Percentiles rank a stretch among this genome's conserved stretches.
Conservation (phyloP, 768 basidiomycete genomes). For the Cyclocybe aegerita region DNA sequence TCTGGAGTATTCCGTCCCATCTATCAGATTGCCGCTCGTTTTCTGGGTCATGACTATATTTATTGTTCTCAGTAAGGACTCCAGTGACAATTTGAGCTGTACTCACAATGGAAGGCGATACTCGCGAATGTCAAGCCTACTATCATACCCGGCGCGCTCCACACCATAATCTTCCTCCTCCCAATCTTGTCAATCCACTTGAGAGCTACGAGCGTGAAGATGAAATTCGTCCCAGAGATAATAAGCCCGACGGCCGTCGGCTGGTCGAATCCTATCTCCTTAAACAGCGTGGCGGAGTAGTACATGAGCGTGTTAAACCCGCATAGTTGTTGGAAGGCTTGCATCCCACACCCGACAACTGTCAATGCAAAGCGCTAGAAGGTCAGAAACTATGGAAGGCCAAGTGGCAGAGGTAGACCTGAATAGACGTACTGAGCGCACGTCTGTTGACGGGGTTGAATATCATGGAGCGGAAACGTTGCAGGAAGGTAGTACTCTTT, state of each 20-base stretch:
- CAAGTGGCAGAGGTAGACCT: constrained; percentile 18
- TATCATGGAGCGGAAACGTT: constrained; percentile 56
- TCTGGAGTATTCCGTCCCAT: constrained; percentile 56
- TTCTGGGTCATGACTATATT: constrained; percentile 53
- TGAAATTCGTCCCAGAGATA: constrained; percentile 75
- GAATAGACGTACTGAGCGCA: constrained; percentile 51
- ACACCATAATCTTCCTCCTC: constrained; percentile 67
- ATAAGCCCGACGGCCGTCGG: constrained; percentile 81
- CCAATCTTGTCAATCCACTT: constrained; percentile 74
- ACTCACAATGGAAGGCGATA: constrained; percentile 66
- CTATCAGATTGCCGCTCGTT: constrained; percentile 60
- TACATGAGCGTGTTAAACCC: constrained; percentile 84
- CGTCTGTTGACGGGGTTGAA: constrained; percentile 59
- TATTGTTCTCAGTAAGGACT: background rate
- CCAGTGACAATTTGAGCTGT: background rate
- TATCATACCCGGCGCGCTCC: constrained; percentile 73
- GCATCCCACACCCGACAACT: constrained; percentile 80
- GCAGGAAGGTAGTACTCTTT: constrained; percentile 57
- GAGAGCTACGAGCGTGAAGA: constrained; percentile 75
- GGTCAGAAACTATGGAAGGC: background rate
- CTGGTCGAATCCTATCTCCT: constrained; percentile 78
- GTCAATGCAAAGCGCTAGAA: background rate
- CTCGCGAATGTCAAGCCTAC: constrained; percentile 62
- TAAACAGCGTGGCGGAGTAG: constrained; percentile 77
- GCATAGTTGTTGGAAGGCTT: constrained; percentile 81